These are phyloP conservation scores for Magnolia changhungtana DNA, from an alignment of 164 flowering plant genomes.

Conservation along the genomic window DNA sequence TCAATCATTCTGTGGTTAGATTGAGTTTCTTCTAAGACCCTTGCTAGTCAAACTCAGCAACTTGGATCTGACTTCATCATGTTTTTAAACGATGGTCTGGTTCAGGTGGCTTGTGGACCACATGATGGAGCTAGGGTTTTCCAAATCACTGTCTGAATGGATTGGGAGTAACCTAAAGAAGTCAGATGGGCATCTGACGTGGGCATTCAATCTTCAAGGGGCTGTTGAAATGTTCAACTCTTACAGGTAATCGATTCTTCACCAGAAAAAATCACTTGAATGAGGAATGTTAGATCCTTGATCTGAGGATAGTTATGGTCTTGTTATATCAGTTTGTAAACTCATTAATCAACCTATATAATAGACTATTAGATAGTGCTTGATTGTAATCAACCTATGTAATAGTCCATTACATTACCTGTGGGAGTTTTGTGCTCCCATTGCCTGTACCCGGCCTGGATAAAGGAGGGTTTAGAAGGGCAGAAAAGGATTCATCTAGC, in stretches of 20 bases:
- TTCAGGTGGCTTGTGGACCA: conserved; percentile 91
- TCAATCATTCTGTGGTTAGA: neutral
- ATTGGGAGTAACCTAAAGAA: conserved; percentile 82
- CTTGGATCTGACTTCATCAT: neutral
- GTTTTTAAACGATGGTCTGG: neutral
- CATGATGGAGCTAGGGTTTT: conserved; percentile 81
- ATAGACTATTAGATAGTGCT: no score
- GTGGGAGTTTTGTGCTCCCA: no score
- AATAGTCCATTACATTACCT: no score
- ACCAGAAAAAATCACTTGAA: neutral
- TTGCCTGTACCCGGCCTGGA: no score
- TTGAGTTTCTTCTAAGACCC: neutral
- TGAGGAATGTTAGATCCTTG: neutral
- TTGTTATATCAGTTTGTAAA: no score
- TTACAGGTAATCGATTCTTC: conserved; percentile 48
- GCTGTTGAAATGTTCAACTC: conserved; percentile 89
- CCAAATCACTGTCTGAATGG: conserved; percentile 79
- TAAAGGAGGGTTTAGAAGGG: no score
- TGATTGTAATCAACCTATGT: no score
- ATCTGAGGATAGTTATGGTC: no score
- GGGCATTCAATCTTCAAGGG: conserved; percentile 84
- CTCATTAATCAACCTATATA: no score
- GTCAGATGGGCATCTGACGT: conserved; percentile 63
- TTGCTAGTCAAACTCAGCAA: neutral
- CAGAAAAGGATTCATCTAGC: no score